phyloP scores from a whole-genome alignment of 176 grass and related monocot genomes.

The Echinochloa phyllopogon region DNA sequence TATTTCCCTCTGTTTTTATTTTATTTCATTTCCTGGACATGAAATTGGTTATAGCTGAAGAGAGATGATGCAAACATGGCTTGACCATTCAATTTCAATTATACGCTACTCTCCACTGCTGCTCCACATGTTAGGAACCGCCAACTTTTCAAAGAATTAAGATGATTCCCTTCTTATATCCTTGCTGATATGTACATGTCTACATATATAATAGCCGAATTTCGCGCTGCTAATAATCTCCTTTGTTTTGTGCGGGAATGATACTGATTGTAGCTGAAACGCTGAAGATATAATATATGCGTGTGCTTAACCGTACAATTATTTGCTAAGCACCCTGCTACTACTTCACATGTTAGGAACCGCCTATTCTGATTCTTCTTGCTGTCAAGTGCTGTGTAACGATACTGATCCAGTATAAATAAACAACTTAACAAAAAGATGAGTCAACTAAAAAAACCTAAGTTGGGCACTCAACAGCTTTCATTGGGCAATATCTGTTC shows the following conservation, averaged over 20 bases:
- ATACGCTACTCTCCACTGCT: not conserved
- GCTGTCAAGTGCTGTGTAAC: conserved; percentile 28
- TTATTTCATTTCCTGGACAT: not conserved
- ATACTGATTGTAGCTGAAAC: conserved; percentile 10
- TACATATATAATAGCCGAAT: not conserved
- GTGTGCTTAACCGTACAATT: conserved; percentile 35
- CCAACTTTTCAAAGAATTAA: not conserved
- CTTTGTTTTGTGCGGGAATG: not conserved
- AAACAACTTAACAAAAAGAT: conserved; percentile 25
- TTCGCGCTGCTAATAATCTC: not conserved
- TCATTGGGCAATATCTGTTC: conserved; percentile 47
- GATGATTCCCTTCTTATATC: not conserved
- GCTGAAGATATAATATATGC: not conserved
- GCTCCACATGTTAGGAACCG: conserved; percentile 34
- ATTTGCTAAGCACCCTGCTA: not conserved
- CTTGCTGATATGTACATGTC: not conserved
- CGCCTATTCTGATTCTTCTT: conserved; percentile 29
- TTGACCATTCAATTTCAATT: not conserved
- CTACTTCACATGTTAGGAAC: conserved; percentile 35
- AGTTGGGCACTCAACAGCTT: conserved; percentile 32
- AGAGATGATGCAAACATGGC: not conserved
- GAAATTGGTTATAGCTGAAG: not conserved
- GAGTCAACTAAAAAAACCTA: conserved; percentile 35
- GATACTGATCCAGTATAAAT: not conserved
- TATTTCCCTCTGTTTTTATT: not conserved